A percentile compares a stretch with the other conserved stretches of the same genome.
Conservation (phyloP, 2,329 filamentous ascomycete genomes). For the Paecilomyces sp. region DNA sequence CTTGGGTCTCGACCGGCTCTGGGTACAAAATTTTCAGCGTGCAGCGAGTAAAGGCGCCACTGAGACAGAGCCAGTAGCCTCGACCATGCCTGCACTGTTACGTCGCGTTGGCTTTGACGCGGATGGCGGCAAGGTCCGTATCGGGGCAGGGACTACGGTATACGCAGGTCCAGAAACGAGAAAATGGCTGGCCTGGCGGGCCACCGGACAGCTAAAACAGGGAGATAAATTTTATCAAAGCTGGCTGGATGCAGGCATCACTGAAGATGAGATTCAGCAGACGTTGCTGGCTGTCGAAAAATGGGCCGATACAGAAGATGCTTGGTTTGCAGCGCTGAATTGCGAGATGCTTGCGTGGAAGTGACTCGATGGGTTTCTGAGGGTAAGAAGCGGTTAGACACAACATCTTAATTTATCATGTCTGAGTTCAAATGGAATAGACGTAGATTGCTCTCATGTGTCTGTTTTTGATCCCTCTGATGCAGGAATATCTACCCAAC, state of each 20-base stretch:
- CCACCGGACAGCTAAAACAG: slow-evolving; percentile 16
- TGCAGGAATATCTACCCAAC: too few relatives aligned
- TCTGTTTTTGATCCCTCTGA: too few relatives aligned
- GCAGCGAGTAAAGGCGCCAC: slow-evolving; percentile 9
- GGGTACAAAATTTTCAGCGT: slow-evolving; percentile 13
- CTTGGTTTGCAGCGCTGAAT: slow-evolving; percentile 30
- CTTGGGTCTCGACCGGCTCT: slow-evolving; percentile 21
- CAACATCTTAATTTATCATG: too few relatives aligned
- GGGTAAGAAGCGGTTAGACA: too few relatives aligned
- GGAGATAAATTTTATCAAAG: slow-evolving; percentile 27
- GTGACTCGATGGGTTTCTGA: slow-evolving; percentile 7
- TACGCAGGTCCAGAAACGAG: slow-evolving; percentile 18
- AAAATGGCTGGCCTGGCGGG: slow-evolving; percentile 19
- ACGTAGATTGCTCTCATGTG: too few relatives aligned
- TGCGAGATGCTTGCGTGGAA: slow-evolving; percentile 37
- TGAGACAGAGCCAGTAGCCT: slow-evolving; percentile 11
- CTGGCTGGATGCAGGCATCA: slow-evolving; percentile 30
- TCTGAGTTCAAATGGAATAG: too few relatives aligned
- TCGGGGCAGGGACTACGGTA: slow-evolving; percentile 23
- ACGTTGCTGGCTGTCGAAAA: slow-evolving; percentile 18
- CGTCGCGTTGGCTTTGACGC: slow-evolving; percentile 23
- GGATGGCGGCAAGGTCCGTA: slow-evolving; percentile 14
- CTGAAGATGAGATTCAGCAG: slow-evolving; percentile 28
- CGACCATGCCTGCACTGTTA: slow-evolving; percentile 23
- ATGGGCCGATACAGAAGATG: slow-evolving; percentile 33